Base-by-base conservation (phyloP, 257 asterid species). In the Orobanche coerulescens region DNA sequence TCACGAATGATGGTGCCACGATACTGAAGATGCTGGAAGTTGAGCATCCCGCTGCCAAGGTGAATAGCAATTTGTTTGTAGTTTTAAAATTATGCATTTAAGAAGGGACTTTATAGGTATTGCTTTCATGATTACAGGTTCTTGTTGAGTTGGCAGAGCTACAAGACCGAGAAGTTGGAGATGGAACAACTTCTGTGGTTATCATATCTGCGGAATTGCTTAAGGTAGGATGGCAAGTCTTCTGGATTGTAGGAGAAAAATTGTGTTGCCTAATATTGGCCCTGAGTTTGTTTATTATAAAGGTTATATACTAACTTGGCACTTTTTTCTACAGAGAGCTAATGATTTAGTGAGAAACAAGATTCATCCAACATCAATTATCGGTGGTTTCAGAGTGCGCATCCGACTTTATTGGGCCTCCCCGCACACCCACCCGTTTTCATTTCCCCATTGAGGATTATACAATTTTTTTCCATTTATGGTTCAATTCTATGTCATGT, bases 21-120 rank as follows among this genome's bases (percentile, higher is more conserved):
- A 93, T 89, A 68, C 73, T 93, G 72, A 93, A 71, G 79, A 84
- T 93, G 99, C 83, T 93, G 52, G 97, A 93, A 72, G 99, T 89
- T 60, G 95, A 93, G 82, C 99, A 93, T 75, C 97, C 99, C 42
- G 95, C 99, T 74, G 97, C 97, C 58, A 93, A 93, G 97, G 99
- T 93, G 59, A 57, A 61, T 24, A n/a, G 4, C 13, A 61, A 11
- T 6, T 26, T 49, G 1, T 42, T 36, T 23, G 26, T 11, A 0
- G 1, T 20, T 26, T 31, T 13, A 23, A 25, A 50, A 34, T 18
- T 55, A 9, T 40, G 4, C 23, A 40, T 47, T 3, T 11, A 24
- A 16, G 44, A 40, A 9, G 49, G 4, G 14, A 24, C 20, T 33
- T 44, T 34, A 34, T 43, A 12, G 33, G 51, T 64, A 20, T 9